Conservation (phyloP, 2,329 filamentous ascomycete genomes). For the Ambrosiella beaveri region DNA sequence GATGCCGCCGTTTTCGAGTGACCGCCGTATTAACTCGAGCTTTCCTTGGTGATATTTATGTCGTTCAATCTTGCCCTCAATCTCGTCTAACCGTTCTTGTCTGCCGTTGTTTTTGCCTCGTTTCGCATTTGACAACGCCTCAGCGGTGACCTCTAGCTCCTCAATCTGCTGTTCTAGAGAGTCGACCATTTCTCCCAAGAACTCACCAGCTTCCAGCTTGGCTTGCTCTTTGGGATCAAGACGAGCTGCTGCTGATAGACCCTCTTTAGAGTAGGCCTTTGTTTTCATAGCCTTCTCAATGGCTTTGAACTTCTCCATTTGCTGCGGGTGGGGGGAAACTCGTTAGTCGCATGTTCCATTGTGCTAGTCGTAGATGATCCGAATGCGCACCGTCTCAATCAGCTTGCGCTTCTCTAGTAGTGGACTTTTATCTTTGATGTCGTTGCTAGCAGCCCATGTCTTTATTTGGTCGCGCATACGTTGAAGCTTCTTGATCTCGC, state of each 20-base stretch:
- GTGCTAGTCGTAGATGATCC: slow-evolving; percentile 3
- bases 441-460: slow-evolving; percentile 95
- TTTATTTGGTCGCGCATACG: slow-evolving; percentile 97
- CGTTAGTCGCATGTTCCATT: slow-evolving; percentile 13
- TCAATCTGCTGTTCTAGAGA: slow-evolving; percentile 91
- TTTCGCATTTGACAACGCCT: slow-evolving; percentile 74
- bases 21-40: slow-evolving; percentile 75
- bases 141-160: slow-evolving; percentile 74
- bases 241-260: slow-evolving; percentile 75
- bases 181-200: slow-evolving; percentile 73
- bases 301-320: slow-evolving; percentile 99
- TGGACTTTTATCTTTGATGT: slow-evolving; percentile 98
- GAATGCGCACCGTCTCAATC: slow-evolving; percentile 71
- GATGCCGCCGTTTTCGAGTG: slow-evolving; percentile 80
- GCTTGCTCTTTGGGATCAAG: slow-evolving; percentile 96
- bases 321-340: slow-evolving; percentile 32
- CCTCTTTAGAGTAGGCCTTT: slow-evolving; percentile 97
- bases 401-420: slow-evolving; percentile 83
- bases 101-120: slow-evolving; percentile 87
- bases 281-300: slow-evolving; percentile 99
- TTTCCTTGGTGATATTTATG: slow-evolving; percentile 96
- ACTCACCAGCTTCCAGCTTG: slow-evolving; percentile 74
- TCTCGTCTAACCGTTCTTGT: slow-evolving; percentile 71
- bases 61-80: slow-evolving; percentile 68
- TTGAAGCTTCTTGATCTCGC: slow-evolving; percentile 99